These are phyloP conservation scores for Brassica cretica DNA, from an alignment of 345 rosid genomes.

Conservation along the genomic window DNA sequence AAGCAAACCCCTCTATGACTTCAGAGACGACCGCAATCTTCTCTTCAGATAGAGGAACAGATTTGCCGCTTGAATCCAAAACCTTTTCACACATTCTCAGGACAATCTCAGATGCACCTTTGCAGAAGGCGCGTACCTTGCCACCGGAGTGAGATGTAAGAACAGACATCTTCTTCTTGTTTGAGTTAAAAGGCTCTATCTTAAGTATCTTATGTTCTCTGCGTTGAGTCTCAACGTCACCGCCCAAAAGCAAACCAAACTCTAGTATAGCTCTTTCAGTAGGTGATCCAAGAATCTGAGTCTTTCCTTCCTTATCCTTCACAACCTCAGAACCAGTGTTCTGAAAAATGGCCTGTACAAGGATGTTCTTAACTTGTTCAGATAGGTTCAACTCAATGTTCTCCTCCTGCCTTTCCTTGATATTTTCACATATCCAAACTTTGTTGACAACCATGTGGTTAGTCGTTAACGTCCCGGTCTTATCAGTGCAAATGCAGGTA, in stretches of 20 bases:
- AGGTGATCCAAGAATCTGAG: constrained; percentile 74
- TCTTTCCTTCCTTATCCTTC: constrained; percentile 72
- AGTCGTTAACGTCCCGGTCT: constrained; percentile 93
- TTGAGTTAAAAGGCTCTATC: constrained; percentile 90
- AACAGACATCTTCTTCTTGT: constrained; percentile 89
- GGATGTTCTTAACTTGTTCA: constrained; percentile 48
- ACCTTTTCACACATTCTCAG: constrained; percentile 78
- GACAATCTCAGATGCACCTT: constrained; percentile 95
- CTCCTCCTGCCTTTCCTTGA: constrained; percentile 41
- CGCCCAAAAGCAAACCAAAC: constrained; percentile 79
- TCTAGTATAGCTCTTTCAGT: constrained; percentile 88
- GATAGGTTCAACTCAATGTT: constrained; percentile 52
- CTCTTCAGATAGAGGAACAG: constrained; percentile 57
- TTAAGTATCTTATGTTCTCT: constrained; percentile 58
- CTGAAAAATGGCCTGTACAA: constrained; percentile 67
- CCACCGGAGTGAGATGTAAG: constrained; percentile 73
- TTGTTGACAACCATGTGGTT: constrained; percentile 90
- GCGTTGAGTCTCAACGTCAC: constrained; percentile 55
- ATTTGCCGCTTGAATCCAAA: constrained; percentile 55
- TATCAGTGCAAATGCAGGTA: constrained; percentile 89
- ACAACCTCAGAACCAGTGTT: constrained; percentile 83
- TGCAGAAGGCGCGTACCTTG: constrained; percentile 73
- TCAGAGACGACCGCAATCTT: constrained; percentile 43
- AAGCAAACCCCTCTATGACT: constrained; percentile 68
- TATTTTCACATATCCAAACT: constrained; percentile 62